A percentile compares a stretch with the other conserved stretches of the same genome.
Conservation (phyloP, 108 stramenopile species). For the Fragilaria radians region DNA sequence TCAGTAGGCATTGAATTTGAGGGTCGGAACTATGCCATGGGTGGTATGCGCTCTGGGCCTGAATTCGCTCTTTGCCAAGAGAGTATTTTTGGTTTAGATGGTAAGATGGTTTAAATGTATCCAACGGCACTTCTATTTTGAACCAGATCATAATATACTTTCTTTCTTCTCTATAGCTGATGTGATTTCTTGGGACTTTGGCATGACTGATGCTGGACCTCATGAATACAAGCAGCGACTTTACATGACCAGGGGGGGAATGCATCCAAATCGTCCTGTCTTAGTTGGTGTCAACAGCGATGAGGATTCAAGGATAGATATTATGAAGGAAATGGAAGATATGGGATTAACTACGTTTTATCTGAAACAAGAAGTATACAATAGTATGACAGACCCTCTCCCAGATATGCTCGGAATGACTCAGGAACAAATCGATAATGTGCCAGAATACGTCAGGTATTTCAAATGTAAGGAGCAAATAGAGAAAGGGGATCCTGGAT, state of each 20-base stretch:
- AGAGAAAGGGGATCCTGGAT: constrained; percentile 43
- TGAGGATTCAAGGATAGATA: constrained; percentile 10
- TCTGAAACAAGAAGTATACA: neutral
- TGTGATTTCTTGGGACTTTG: constrained; percentile 53
- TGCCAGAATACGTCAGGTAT: constrained; percentile 31
- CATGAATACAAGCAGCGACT: constrained; percentile 1
- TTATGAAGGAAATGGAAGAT: constrained; percentile 7
- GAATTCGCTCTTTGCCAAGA: constrained; percentile 56
- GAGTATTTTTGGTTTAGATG: constrained; percentile 55
- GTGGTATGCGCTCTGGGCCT: constrained; percentile 42
- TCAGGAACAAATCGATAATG: constrained; percentile 11
- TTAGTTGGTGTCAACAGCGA: neutral
- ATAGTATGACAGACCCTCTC: neutral
- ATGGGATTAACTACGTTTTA: neutral
- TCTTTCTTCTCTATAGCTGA: neutral
- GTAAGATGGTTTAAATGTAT: neutral
- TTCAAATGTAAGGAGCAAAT: constrained; percentile 25
- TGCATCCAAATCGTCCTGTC: constrained; percentile 26
- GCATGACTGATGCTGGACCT: constrained; percentile 38
- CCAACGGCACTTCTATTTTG: neutral
- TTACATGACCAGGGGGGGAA: constrained; percentile 15
- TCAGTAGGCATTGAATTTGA: constrained; percentile 56
- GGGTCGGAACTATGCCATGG: constrained; percentile 69
- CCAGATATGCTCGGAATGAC: neutral
- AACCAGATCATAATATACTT: neutral